A percentile compares a stretch with the other conserved stretches of the same genome.
These are phyloP conservation scores for Populus euphratica DNA, from an alignment of 345 rosid genomes.

Conservation along the genomic window DNA sequence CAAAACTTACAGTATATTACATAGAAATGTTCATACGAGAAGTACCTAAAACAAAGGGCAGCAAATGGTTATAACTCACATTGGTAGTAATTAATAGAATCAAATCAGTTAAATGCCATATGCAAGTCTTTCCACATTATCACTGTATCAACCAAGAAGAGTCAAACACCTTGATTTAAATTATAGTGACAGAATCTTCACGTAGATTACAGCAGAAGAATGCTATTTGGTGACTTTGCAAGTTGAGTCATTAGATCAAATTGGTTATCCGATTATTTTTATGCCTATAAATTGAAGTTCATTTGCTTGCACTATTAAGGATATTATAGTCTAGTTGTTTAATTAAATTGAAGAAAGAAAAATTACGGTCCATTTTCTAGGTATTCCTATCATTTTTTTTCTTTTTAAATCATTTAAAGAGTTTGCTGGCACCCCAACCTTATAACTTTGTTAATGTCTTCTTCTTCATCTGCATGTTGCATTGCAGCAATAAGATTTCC, in stretches of 20 bases:
- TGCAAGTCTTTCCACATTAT: background rate
- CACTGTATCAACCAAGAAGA: background rate
- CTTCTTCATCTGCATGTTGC: slow-evolving; percentile 95
- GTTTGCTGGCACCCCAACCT: slow-evolving; percentile 41
- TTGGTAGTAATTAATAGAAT: background rate
- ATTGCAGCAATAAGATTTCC: slow-evolving; percentile 81
- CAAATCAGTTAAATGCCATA: background rate
- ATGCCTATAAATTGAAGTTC: background rate
- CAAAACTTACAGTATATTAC: slow-evolving; percentile 98
- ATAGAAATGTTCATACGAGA: slow-evolving; percentile 92
- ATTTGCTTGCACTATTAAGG: background rate
- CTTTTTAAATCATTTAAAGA: background rate
- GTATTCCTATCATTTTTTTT: background rate
- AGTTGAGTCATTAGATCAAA: background rate
- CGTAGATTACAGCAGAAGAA: background rate
- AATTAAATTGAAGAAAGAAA: background rate
- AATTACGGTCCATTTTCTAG: background rate
- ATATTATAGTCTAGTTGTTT: background rate
- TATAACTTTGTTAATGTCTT: slow-evolving; percentile 92
- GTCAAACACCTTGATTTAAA: background rate
- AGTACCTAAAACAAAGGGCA: slow-evolving; percentile 52
- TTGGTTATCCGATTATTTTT: background rate
- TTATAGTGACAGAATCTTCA: background rate
- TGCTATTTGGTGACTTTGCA: background rate
- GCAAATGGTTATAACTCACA: slow-evolving; percentile 2